A percentile compares a stretch with the other conserved stretches of the same genome.
These are phyloP conservation scores for Colletotrichum sp. DNA, from an alignment of 2,329 filamentous ascomycete genomes.

Conservation along the genomic window DNA sequence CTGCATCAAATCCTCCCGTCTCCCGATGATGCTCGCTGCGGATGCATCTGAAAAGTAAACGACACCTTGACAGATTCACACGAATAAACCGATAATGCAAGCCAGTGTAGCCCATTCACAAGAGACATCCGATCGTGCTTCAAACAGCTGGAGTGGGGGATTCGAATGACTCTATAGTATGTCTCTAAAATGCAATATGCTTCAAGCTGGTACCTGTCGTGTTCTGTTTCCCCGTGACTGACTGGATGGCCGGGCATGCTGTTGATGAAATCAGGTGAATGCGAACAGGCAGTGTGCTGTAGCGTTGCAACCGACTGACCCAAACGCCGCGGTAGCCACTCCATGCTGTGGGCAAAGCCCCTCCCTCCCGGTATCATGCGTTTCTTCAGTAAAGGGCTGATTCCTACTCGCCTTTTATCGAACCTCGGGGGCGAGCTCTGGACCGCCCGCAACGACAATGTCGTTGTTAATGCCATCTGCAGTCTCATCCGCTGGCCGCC, in stretches of 20 bases:
- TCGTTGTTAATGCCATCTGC: constrained; percentile 65
- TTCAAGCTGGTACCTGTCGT: neutral
- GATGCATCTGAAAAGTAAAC: neutral
- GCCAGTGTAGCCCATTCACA: neutral
- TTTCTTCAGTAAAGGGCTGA: neutral
- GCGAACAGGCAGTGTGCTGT: neutral
- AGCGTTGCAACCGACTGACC: neutral
- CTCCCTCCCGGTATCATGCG: neutral
- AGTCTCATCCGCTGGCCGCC: constrained; percentile 51
- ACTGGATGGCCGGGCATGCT: neutral
- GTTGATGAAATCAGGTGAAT: neutral
- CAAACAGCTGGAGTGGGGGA: neutral
- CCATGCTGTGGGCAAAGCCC: neutral
- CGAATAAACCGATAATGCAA: neutral
- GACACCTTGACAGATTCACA: neutral
- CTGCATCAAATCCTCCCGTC: neutral
- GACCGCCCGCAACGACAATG: constrained; percentile 61
- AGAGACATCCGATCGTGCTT: neutral
- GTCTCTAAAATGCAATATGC: neutral
- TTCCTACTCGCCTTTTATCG: neutral
- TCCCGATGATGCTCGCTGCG: neutral
- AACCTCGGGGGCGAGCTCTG: constrained; percentile 18
- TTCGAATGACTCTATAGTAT: neutral
- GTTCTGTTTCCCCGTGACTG: neutral
- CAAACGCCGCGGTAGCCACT: constrained; percentile 1